Evolutionary conservation across 2,329 filamentous ascomycete genomes (phyloP).

Genomic region (Aspergillus luchuensis): DNA sequence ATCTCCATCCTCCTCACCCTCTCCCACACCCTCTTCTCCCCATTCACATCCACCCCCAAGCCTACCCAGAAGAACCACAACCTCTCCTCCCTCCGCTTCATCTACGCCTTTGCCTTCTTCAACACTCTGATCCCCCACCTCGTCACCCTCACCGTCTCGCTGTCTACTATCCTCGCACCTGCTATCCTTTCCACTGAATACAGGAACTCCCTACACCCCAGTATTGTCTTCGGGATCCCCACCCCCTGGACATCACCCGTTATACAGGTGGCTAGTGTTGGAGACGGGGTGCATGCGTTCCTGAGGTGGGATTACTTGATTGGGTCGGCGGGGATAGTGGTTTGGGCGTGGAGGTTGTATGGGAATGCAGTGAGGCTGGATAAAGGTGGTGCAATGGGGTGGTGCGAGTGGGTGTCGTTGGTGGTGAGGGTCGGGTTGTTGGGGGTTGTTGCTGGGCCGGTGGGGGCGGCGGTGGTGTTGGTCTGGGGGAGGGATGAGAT

Average conservation of each 20-base stretch:
- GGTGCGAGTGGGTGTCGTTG: conserved; percentile 29
- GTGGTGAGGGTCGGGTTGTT: conserved; percentile 40
- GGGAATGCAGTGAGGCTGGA: conserved; percentile 21
- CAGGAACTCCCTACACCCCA: conserved; percentile 46
- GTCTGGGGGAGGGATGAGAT: conserved; percentile 55
- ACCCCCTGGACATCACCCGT: conserved; percentile 37
- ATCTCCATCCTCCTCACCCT: conserved; percentile 44
- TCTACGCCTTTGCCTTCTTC: conserved; percentile 46
- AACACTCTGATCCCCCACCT: conserved; percentile 46
- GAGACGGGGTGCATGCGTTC: conserved; percentile 48
- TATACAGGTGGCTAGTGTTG: conserved; percentile 35
- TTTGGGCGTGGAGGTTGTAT: conserved; percentile 50
- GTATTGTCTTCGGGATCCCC: conserved; percentile 39
- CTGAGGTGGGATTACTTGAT: conserved; percentile 54
- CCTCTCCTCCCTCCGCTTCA: conserved; percentile 37
- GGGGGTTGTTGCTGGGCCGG: conserved; percentile 45
- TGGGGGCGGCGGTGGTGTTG: conserved; percentile 47
- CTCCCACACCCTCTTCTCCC: conserved; percentile 29
- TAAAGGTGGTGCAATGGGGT: conserved; percentile 29
- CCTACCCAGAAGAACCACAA: conserved; percentile 30
- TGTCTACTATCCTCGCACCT: conserved; percentile 42
- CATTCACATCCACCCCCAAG: conserved; percentile 27
- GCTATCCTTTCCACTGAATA: conserved; percentile 35
- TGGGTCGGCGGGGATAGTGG: conserved; percentile 44
- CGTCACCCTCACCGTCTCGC: conserved; percentile 43